A percentile compares a stretch with the other conserved stretches of the same genome.
phyloP scores from a whole-genome alignment of 1,284 basidiomycete genomes.

The Pseudozyma sp. region DNA sequence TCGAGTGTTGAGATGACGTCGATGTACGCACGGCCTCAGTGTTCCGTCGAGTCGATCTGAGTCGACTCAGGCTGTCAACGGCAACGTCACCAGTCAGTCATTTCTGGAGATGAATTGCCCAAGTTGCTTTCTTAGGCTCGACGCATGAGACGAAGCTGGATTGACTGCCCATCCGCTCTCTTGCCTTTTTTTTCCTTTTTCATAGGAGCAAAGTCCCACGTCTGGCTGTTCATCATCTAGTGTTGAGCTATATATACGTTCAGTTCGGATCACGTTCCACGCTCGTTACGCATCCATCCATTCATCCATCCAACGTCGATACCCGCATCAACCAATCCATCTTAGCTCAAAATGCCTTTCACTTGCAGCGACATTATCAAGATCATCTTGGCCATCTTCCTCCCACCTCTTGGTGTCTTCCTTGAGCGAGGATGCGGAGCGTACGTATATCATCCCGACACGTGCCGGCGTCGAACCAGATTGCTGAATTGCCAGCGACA shows the following conservation, averaged over 20 bases:
- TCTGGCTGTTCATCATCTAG: no score
- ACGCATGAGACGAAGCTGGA: no score
- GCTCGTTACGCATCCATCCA: not conserved
- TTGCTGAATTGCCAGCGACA: not conserved
- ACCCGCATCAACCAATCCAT: not conserved
- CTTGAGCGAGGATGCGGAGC: conserved; percentile 49
- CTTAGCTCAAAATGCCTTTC: conserved; percentile 56
- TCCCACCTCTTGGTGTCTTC: conserved; percentile 53
- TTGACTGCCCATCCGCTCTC: no score
- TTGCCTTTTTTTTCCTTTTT: no score
- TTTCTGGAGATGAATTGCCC: no score
- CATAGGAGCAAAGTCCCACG: no score
- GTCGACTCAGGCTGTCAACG: no score
- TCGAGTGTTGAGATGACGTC: conserved; percentile 10
- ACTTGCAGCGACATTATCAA: conserved; percentile 60
- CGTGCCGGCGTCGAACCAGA: not conserved
- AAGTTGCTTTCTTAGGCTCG: no score
- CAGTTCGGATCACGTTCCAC: no score
- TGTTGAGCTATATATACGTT: conserved; percentile 3
- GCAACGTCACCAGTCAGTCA: conserved; percentile 4
- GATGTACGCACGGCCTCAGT: conserved; percentile 6
- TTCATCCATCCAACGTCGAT: conserved; percentile 3
- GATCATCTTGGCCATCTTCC: conserved; percentile 52
- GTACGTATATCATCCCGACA: conserved; percentile 16
- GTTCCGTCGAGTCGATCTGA: not conserved